Percentiles rank a stretch among this genome's conserved stretches.
phyloP scores from a whole-genome alignment of 2,329 filamentous ascomycete genomes.

The Aspergillus floridensis region DNA sequence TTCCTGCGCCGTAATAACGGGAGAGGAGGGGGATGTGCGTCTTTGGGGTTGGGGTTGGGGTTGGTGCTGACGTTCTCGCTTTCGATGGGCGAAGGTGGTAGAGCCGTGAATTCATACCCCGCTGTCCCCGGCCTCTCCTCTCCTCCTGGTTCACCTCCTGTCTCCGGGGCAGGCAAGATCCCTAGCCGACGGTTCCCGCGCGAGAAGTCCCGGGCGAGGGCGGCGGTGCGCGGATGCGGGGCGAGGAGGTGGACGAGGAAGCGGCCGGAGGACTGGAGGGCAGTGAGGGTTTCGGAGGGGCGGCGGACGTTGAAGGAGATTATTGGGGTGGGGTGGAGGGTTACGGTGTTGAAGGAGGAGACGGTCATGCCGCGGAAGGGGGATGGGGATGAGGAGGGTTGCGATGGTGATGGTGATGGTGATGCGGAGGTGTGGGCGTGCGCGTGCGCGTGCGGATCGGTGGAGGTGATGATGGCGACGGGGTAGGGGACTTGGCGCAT shows the following conservation, averaged over 20 bases:
- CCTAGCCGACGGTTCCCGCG: conserved; percentile 39
- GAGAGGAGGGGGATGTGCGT: conserved; percentile 16
- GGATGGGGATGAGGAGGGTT: background rate
- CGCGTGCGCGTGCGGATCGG: conserved; percentile 28
- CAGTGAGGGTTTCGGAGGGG: conserved; percentile 56
- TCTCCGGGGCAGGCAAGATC: background rate
- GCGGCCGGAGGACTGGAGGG: conserved; percentile 45
- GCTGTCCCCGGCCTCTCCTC: background rate
- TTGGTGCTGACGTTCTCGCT: no score
- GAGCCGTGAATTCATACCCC: conserved; percentile 27
- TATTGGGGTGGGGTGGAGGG: conserved; percentile 54
- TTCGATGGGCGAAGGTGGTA: no score
- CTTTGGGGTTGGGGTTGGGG: background rate
- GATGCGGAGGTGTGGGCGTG: background rate
- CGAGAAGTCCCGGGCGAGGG: conserved; percentile 41
- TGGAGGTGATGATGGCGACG: conserved; percentile 55
- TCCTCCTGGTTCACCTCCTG: conserved; percentile 14
- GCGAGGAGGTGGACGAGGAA: conserved; percentile 55
- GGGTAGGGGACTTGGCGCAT: conserved; percentile 58
- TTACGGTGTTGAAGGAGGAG: conserved; percentile 61
- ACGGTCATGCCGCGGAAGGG: conserved; percentile 56
- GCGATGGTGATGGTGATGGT: background rate
- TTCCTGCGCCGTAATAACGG: conserved; percentile 27
- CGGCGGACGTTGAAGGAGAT: conserved; percentile 61
- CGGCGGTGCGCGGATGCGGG: conserved; percentile 30